Evolutionary conservation across 352 stramenopile genomes (phyloP), one percentile per base, ranked within the genome.

Genomic region (Paralagenidium karlingii): DNA sequence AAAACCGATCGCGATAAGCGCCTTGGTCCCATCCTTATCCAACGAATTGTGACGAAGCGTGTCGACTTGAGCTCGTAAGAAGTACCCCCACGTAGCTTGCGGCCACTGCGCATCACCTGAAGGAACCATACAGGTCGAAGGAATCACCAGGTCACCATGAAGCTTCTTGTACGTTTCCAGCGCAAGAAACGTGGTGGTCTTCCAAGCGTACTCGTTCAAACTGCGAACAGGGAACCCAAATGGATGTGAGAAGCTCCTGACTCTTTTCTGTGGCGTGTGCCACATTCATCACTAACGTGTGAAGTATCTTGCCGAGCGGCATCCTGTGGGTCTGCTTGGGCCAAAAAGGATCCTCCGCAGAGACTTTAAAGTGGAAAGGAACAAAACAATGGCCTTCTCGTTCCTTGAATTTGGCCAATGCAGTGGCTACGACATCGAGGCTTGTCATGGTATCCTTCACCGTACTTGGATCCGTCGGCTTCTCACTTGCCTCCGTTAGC

Each of bases 1-100:
- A 57, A 97, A 97, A 3, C 84, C 90, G 7, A 97, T 51, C 7
- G 57, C 55, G 43, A 96, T 76, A n/a, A 97, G 63, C 27, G 79
- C 60, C 0, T 80, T 57, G 32, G 73, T 68, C 7, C 90, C 55
- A 6, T 67, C 55, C 21, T 65, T 57, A 24, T 82, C 63, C 7
- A 88, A 31, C 8, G 60, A 40, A 1, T 46, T 44, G 26, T 68
- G 45, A 66, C 85, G 71, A 57, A 96, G 34, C 51, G 92, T 82
- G 40, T 89, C 80, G 7, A 96, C 87, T n/a, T 82, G 69, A 24
- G 83, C 58, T 8, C 90, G 87, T 8, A 97, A 54, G 26, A 74
- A 63, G 34, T 91, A 73, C 2, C 85, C 84, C 55, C 74, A 82
- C 22, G 78, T 82, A 19, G 80, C 51, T 38, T 81, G 53, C 11